Percentiles rank a stretch among this genome's conserved stretches.
Conservation (phyloP, 306 rosid species). For the Chamaecrista fasciculata region DNA sequence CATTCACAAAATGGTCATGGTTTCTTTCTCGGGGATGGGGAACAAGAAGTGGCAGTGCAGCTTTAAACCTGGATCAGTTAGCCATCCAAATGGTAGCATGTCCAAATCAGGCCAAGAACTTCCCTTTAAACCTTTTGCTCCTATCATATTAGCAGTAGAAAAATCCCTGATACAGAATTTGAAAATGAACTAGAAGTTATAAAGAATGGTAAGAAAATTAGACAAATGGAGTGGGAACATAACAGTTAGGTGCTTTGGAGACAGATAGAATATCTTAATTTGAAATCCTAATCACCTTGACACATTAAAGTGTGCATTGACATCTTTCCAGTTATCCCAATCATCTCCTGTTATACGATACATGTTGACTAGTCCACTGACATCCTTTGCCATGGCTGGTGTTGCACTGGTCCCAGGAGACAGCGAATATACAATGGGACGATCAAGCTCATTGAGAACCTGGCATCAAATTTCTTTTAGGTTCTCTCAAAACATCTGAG, state of each 20-base stretch:
- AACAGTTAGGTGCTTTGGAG: conserved; percentile 12
- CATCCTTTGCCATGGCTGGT: conserved; percentile 72
- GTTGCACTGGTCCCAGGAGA: conserved; percentile 89
- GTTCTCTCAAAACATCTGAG: conserved; percentile 2
- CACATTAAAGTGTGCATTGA: conserved; percentile 66
- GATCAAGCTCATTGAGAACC: conserved; percentile 67
- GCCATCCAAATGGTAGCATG: conserved; percentile 98
- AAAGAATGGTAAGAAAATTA: conserved; percentile 8
- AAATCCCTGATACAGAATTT: conserved; percentile 60
- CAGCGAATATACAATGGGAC: conserved; percentile 69
- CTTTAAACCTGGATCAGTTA: conserved; percentile 73
- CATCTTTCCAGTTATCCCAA: conserved; percentile 85
- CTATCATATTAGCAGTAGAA: conserved; percentile 69
- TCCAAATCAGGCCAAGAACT: conserved; percentile 99
- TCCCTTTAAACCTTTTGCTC: conserved; percentile 70
- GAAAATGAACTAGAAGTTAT: conserved; percentile 11
- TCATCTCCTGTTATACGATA: conserved; percentile 93
- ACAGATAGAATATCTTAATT: conserved; percentile 2
- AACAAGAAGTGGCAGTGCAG: conserved; percentile 17
- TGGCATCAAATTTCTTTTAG: conserved; percentile 31
- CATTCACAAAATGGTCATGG: conserved; percentile 1
- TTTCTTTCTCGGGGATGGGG: conserved; percentile 1
- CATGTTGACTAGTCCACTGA: conserved; percentile 78
- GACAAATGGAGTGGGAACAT: conserved; percentile 17
- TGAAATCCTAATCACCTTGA: conserved; percentile 56